Conservation (phyloP, 1,284 basidiomycete species). For the Moniliella sp. region DNA sequence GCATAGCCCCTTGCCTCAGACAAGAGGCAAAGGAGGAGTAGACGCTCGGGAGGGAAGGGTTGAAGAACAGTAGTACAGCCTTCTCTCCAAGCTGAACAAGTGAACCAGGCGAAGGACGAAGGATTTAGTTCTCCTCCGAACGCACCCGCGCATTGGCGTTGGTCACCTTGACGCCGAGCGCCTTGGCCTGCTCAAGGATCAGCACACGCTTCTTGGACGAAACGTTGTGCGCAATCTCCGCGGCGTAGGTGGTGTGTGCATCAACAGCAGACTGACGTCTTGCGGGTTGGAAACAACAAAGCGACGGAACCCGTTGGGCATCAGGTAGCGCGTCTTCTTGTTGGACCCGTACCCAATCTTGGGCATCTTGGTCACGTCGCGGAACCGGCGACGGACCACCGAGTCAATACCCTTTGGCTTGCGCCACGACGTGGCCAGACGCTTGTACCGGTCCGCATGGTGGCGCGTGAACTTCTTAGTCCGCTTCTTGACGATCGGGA, state of each 20-base stretch:
- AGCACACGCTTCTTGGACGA: conserved; percentile 82
- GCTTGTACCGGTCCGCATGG: conserved; percentile 32
- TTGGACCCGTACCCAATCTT: conserved; percentile 34
- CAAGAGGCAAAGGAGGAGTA: too few species aligned
- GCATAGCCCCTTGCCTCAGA: too few species aligned
- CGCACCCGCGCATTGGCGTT: conserved; percentile 84
- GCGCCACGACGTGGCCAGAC: conserved; percentile 27
- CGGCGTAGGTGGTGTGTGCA: conserved; percentile 83
- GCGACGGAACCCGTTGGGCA: conserved; percentile 33
- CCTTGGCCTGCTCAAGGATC: conserved; percentile 53
- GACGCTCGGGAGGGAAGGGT: too few species aligned
- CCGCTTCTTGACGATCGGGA: conserved; percentile 34
- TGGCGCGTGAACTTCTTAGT: conserved; percentile 32
- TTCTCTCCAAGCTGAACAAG: too few species aligned
- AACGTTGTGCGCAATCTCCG: conserved; percentile 90
- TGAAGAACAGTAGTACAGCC: too few species aligned
- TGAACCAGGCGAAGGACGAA: too few species aligned
- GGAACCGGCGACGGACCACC: conserved; percentile 29
- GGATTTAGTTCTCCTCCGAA: conserved; percentile 96
- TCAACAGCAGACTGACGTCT: conserved; percentile 31
- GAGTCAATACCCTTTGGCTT: conserved; percentile 34
- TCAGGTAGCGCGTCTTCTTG: conserved; percentile 34
- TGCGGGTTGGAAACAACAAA: conserved; percentile 28
- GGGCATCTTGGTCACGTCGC: conserved; percentile 23
- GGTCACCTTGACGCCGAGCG: conserved; percentile 48